Evolutionary conservation across 768 basidiomycete genomes (phyloP).

Genomic region (Hemileccinum rubropunctum): DNA sequence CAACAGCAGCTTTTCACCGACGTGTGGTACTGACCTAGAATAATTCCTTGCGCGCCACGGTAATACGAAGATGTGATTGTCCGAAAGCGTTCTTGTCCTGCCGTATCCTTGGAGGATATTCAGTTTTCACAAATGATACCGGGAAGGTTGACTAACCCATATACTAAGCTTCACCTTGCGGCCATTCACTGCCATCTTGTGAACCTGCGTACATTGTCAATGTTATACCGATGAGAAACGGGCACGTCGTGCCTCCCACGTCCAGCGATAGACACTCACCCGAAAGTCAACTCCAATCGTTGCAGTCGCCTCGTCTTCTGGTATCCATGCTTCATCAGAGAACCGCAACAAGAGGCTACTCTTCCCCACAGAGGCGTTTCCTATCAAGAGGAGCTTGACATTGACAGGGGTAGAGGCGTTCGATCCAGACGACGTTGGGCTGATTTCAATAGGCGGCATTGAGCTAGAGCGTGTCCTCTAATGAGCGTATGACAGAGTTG

Average conservation of each 20-base stretch:
- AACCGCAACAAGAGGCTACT: constrained; percentile 90
- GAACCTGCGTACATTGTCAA: constrained; percentile 50
- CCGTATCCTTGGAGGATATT: too few relatives aligned
- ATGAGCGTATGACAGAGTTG: not conserved
- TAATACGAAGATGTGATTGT: constrained; percentile 97
- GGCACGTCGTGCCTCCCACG: too few relatives aligned
- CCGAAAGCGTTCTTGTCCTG: constrained; percentile 97
- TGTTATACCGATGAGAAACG: too few relatives aligned
- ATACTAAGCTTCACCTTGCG: constrained; percentile 91
- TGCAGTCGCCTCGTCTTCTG: constrained; percentile 84
- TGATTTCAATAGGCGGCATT: constrained; percentile 23
- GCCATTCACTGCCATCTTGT: constrained; percentile 83
- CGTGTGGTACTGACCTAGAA: constrained; percentile 49
- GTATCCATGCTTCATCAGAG: constrained; percentile 93
- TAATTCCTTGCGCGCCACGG: constrained; percentile 81
- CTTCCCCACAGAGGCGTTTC: constrained; percentile 90
- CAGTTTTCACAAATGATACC: too few relatives aligned
- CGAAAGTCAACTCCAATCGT: constrained; percentile 86
- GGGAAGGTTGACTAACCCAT: constrained; percentile 67
- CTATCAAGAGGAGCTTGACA: constrained; percentile 81
- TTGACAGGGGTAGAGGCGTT: constrained; percentile 46
- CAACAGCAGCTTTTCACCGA: not conserved
- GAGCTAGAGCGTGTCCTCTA: not conserved
- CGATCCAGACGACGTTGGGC: constrained; percentile 25
- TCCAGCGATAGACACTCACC: constrained; percentile 40